These are phyloP conservation scores for Platanthera zijinensis DNA, from an alignment of 106 monocot genomes.

Conservation along the genomic window DNA sequence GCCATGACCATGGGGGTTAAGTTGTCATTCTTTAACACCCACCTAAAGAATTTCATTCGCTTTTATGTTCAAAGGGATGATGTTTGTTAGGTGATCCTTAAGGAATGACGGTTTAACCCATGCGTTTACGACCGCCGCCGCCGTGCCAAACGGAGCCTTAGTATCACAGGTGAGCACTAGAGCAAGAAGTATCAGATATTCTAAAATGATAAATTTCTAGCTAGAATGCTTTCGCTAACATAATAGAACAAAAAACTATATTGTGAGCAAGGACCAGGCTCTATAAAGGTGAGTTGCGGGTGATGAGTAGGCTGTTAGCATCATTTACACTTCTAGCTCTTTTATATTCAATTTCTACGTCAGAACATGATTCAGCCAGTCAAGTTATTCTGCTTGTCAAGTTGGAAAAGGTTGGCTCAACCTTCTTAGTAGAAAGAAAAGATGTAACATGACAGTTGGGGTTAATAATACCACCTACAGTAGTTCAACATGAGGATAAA, in stretches of 20 bases:
- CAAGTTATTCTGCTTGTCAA: slow-evolving; percentile 39
- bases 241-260: neutral
- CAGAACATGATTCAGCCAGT: slow-evolving; percentile 51
- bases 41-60: too few species aligned
- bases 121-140: too few species aligned
- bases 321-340: slow-evolving; percentile 80
- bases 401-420: slow-evolving; percentile 25
- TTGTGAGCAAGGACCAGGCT: neutral
- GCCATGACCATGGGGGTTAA: too few species aligned
- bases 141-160: too few species aligned
- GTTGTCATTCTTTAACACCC: too few species aligned
- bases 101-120: too few species aligned
- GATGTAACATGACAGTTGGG: neutral
- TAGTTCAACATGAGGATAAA: neutral
- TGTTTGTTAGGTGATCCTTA: too few species aligned
- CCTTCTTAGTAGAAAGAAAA: slow-evolving; percentile 4
- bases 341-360: slow-evolving; percentile 92
- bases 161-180: neutral
- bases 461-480: neutral
- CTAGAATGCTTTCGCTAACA: neutral
- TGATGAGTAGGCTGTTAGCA: slow-evolving; percentile 32
- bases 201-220: neutral
- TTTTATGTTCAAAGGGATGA: too few species aligned
- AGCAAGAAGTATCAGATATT: neutral
- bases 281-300: slow-evolving; percentile 36